Percentiles rank a stretch among this genome's conserved stretches.
Evolutionary conservation across 495 filamentous ascomycete species (phyloP).

Genomic region (Penicillium macrosclerotiorum): DNA sequence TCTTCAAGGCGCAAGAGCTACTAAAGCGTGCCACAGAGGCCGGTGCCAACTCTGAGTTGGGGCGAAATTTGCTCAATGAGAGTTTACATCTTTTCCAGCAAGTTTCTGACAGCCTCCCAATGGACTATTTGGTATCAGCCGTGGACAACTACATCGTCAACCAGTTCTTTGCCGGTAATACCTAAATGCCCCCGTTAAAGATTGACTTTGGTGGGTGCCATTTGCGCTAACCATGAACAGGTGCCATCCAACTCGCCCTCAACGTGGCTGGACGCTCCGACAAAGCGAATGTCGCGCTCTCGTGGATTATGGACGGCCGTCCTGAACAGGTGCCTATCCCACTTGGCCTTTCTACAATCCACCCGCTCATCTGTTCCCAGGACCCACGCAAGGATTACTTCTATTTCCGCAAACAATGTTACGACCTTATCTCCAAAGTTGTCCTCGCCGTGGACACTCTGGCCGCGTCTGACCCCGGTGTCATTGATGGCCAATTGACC

Average conservation of each 20-base stretch:
- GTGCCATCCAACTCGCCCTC: constrained; percentile 86
- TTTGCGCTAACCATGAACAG: constrained; percentile 33
- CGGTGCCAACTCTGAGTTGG: constrained; percentile 67
- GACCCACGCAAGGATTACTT: constrained; percentile 69
- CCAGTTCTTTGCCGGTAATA: constrained; percentile 74
- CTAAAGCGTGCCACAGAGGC: constrained; percentile 82
- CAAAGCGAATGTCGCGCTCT: constrained; percentile 74
- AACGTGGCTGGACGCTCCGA: constrained; percentile 78
- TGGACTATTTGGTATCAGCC: constrained; percentile 75
- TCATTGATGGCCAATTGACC: constrained; percentile 75
- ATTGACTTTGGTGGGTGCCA: neutral
- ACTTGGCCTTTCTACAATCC: neutral
- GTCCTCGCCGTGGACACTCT: constrained; percentile 72
- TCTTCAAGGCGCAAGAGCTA: constrained; percentile 96
- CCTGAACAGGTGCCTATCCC: constrained; percentile 44
- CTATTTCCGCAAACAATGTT: constrained; percentile 72
- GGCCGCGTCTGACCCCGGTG: constrained; percentile 60
- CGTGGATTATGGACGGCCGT: constrained; percentile 68
- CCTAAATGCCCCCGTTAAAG: neutral
- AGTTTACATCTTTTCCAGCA: constrained; percentile 84
- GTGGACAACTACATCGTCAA: constrained; percentile 73
- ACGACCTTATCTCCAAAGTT: constrained; percentile 75
- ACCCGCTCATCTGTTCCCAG: constrained; percentile 28
- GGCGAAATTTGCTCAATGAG: constrained; percentile 82
- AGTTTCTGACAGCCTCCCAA: constrained; percentile 75